A percentile compares a stretch with the other conserved stretches of the same genome.
phyloP scores from a whole-genome alignment of 345 rosid genomes.

The Aquilaria malaccensis region DNA sequence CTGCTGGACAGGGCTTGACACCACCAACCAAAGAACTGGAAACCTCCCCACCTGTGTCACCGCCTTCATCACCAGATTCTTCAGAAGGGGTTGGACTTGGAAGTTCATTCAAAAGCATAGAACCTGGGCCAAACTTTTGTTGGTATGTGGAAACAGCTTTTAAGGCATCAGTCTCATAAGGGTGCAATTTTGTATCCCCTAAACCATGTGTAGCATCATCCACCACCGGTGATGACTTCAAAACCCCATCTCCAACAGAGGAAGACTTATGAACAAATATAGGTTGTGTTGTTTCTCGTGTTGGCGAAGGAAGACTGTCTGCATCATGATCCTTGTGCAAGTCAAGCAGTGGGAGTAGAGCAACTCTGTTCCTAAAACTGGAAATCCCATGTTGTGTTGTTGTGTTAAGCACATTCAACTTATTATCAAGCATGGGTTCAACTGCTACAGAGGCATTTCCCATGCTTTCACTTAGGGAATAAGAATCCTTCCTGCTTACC shows the following conservation, averaged over 20 bases:
- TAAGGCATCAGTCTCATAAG: conserved; percentile 70
- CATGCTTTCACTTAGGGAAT: conserved; percentile 19
- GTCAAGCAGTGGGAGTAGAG: conserved; percentile 70
- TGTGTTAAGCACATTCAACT: conserved; percentile 28
- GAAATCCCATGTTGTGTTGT: conserved; percentile 31
- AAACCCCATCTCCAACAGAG: conserved; percentile 30
- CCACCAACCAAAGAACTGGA: conserved; percentile 35
- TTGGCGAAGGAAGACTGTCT: conserved; percentile 96
- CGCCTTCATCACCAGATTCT: conserved; percentile 52
- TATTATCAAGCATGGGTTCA: conserved; percentile 22
- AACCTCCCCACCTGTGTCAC: conserved; percentile 61
- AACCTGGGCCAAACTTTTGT: conserved; percentile 50
- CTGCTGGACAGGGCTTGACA: conserved; percentile 17
- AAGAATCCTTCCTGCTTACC: conserved; percentile 24
- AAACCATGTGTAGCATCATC: conserved; percentile 26
- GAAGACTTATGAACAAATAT: conserved; percentile 30
- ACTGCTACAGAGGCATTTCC: conserved; percentile 17
- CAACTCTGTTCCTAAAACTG: conserved; percentile 40
- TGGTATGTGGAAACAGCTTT: conserved; percentile 79
- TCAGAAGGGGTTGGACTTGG: conserved; percentile 98
- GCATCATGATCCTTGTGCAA: conserved; percentile 92
- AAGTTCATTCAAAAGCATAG: conserved; percentile 44
- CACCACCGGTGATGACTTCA: conserved; percentile 23
- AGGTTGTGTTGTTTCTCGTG: conserved; percentile 58
- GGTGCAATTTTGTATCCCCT: conserved; percentile 38